Conservation (phyloP, 1,139 yeast species). For the Taphrina pruni region DNA sequence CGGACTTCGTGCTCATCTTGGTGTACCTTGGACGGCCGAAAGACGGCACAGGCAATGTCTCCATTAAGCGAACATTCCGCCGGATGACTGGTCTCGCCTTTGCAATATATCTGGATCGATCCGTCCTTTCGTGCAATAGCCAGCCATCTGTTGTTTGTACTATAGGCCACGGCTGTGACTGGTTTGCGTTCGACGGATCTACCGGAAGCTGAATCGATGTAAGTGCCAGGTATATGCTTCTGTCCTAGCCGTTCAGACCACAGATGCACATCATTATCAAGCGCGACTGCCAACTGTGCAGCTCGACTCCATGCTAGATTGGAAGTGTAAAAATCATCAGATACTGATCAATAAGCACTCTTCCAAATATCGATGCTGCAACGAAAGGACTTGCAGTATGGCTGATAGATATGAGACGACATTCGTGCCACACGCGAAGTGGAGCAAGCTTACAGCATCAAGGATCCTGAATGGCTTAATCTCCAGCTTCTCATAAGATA, state of each 20-base stretch:
- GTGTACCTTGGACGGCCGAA: constrained; percentile 6
- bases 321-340: constrained; percentile 82
- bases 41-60: constrained; percentile 25
- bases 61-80: constrained; percentile 13
- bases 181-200: not conserved
- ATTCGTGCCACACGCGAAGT: not conserved
- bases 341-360: constrained; percentile 59
- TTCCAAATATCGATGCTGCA: no score
- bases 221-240: constrained; percentile 47
- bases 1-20: not conserved
- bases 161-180: constrained; percentile 65
- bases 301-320: constrained; percentile 70
- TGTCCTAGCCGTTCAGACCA: constrained; percentile 62
- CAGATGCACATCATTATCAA: constrained; percentile 64
- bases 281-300: constrained; percentile 69
- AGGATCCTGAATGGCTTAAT: constrained; percentile 54
- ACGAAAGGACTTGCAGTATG: constrained; percentile 4
- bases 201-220: not conserved
- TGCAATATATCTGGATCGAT: constrained; percentile 54
- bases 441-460: constrained; percentile 57
- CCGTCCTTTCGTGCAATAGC: constrained; percentile 68
- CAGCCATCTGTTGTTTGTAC: constrained; percentile 56
- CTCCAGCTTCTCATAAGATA: constrained; percentile 5
- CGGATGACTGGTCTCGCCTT: not conserved
- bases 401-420: constrained; percentile 1